A percentile compares a stretch with the other conserved stretches of the same genome.
These are phyloP conservation scores for Themeda triandra DNA, from an alignment of 176 grass and related monocot species.

Conservation along the genomic window DNA sequence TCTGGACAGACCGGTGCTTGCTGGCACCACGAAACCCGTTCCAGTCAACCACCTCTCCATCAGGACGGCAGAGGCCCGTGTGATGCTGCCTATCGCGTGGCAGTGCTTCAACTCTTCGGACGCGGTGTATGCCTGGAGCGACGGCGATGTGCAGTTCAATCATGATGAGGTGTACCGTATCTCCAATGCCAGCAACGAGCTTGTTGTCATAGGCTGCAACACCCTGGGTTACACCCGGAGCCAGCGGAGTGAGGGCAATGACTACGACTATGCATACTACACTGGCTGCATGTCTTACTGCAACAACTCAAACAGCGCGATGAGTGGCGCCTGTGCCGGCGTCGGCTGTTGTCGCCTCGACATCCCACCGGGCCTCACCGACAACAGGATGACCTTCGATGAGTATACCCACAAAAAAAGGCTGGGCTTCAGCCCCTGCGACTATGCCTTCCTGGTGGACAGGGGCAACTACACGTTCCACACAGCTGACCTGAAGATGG, in stretches of 20 bases:
- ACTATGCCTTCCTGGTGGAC: constrained; percentile 23
- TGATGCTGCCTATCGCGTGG: constrained; percentile 17
- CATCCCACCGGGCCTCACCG: background rate
- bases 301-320: background rate
- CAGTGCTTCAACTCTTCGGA: background rate
- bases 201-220: constrained; percentile 2
- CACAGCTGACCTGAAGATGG: background rate
- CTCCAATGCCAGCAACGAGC: background rate
- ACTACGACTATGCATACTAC: background rate
- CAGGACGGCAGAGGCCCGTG: background rate
- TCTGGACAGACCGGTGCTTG: background rate
- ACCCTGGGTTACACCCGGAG: background rate
- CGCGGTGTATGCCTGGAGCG: background rate
- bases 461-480: background rate
- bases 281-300: constrained; percentile 18
- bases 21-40: background rate
- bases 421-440: background rate
- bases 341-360: background rate
- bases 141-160: constrained; percentile 6
- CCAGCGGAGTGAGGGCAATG: background rate
- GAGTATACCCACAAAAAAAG: fast-evolving
- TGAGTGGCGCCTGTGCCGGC: background rate
- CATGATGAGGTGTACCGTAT: background rate
- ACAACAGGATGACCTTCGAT: background rate
- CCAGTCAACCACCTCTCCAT: background rate